Conservation (phyloP, 257 asterid species). For the Catharanthus roseus region DNA sequence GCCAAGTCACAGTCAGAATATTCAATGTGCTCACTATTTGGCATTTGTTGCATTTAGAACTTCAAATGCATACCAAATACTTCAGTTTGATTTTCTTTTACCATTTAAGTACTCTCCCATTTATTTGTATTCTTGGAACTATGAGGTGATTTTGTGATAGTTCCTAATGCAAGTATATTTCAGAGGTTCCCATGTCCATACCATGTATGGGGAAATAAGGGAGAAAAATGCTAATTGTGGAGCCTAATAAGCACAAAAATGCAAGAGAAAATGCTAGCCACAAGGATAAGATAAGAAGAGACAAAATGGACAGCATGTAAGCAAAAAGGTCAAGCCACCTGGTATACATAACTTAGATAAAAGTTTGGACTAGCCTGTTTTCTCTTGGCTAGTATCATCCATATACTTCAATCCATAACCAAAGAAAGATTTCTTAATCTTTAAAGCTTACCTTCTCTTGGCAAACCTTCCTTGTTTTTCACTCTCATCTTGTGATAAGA, state of each 20-base stretch:
- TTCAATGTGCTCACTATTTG: constrained; percentile 1
- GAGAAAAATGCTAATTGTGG: constrained; percentile 1
- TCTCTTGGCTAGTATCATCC: constrained; percentile 28
- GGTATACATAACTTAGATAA: constrained; percentile 15
- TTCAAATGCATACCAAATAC: neutral
- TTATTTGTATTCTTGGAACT: neutral
- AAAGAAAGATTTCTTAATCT: constrained; percentile 20
- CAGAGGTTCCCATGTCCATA: constrained; percentile 24
- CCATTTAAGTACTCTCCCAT: neutral
- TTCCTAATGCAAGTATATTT: neutral
- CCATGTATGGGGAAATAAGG: constrained; percentile 17
- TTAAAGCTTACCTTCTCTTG: neutral
- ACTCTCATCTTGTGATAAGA: constrained; percentile 7
- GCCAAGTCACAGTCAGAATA: constrained; percentile 15
- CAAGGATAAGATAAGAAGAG: constrained; percentile 13
- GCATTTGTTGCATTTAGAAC: constrained; percentile 5
- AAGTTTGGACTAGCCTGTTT: constrained; percentile 21
- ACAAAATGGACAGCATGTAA: constrained; percentile 20
- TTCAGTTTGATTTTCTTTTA: neutral
- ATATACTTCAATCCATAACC: constrained; percentile 35
- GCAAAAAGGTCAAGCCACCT: constrained; percentile 28
- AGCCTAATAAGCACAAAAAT: constrained; percentile 17
- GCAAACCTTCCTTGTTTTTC: neutral
- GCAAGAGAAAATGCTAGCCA: neutral
- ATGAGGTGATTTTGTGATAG: neutral